These are phyloP conservation scores for Chrysoporthe deuterocubensis DNA, from an alignment of 2,329 filamentous ascomycete species.

Conservation along the genomic window DNA sequence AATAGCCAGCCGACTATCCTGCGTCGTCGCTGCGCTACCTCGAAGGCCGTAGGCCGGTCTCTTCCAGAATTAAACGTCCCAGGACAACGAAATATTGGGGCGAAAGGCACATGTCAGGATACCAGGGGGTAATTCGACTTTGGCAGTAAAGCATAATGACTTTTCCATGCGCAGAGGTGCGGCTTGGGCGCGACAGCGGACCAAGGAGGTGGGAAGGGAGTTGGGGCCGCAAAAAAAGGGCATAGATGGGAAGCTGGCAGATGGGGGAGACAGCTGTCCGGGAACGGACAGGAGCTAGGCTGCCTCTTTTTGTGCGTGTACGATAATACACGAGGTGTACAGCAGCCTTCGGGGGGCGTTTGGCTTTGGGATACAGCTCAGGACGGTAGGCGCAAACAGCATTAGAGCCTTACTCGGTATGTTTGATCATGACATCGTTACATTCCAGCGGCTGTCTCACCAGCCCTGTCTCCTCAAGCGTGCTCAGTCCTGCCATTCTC, in stretches of 20 bases:
- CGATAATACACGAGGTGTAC: constrained; percentile 11
- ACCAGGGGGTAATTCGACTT: background rate
- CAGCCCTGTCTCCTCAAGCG: background rate
- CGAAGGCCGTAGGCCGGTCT: background rate
- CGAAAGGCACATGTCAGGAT: background rate
- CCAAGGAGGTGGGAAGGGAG: constrained; percentile 1
- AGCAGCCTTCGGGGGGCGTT: constrained; percentile 6
- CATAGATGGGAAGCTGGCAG: background rate
- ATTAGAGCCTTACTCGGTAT: constrained; percentile 15
- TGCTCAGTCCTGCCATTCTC: background rate
- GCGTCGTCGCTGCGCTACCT: background rate
- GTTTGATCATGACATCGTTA: constrained; percentile 1
- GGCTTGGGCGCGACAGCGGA: background rate
- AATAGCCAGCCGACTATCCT: background rate
- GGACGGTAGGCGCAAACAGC: constrained; percentile 11
- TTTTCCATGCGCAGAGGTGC: background rate
- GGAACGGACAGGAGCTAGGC: background rate
- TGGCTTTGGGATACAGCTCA: constrained; percentile 5
- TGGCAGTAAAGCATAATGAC: background rate
- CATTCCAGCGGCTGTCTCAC: constrained; percentile 2
- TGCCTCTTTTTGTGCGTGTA: constrained; percentile 1
- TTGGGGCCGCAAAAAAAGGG: constrained; percentile 3
- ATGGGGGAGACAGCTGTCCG: background rate
- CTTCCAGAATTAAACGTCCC: background rate
- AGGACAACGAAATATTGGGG: background rate